Base-by-base conservation (phyloP, 768 basidiomycete species). In the Boletus fagicola region DNA sequence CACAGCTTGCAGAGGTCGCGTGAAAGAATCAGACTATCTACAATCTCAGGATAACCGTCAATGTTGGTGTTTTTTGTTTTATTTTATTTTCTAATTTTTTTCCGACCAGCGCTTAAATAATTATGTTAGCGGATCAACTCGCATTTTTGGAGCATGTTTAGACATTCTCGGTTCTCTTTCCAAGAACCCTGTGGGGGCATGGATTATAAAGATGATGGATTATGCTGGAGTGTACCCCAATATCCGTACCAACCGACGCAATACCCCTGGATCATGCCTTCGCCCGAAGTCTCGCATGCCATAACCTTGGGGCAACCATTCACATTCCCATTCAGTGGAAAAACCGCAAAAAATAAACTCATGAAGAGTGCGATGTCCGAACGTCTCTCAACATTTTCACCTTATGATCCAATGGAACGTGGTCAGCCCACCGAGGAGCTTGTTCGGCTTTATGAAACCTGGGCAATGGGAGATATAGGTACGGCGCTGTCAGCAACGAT, bases 311-410 rank as follows among this genome's bases (percentile, higher is more conserved):
- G 54, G 3, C 68, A 74, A 42, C 56, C 65, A 1, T 45, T 72
- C 13, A 64, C 57, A 1, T 71, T 72, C 46, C 62, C 71, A 3
- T 72, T 72, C 53, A 74, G 71, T 47, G 62, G 65, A 13, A 70
- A 65, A 56, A 62, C 35, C 0, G 62, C 70, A 0, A 73, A 60
- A 60, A 74, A 74, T 54, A 73, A 56, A 51, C 30, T 72, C 49
- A 61, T 72, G 67, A 72, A 72, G 58, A 72, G 71, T 51, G 71
- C 71, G 1, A 74, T 72, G 71, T 74, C 71, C 6, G 71, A 72
- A 46, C 69, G 73, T 13, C 65, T 72, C 42, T 71, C 71, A 4
- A 73, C 73, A 1, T 72, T 74, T 46, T 74, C 72, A 1, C 43
- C 67, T 16, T 59, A 57, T 30, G 68, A 74, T 45, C 69, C 71